phyloP scores from a whole-genome alignment of 75 land plant species.

The Pinus taeda region DNA sequence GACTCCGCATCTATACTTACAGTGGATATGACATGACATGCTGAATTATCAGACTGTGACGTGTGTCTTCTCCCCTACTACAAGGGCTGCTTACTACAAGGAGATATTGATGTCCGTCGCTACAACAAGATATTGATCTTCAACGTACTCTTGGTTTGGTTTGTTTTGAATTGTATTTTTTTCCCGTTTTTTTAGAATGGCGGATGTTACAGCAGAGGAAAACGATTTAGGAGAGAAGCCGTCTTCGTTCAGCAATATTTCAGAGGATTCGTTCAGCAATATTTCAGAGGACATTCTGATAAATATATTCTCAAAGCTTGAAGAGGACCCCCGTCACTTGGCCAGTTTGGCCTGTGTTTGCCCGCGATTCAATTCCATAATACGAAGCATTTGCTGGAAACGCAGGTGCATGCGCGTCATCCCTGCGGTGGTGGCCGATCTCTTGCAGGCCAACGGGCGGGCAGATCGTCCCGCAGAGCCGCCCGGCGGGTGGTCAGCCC shows the following conservation, averaged over 20 bases:
- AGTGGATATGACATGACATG: too few species aligned
- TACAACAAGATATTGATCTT: too few species aligned
- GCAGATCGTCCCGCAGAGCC: slow-evolving; percentile 25
- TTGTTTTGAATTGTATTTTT: too few species aligned
- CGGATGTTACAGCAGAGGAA: neutral
- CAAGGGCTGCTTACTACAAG: too few species aligned
- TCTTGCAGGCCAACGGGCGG: slow-evolving; percentile 26
- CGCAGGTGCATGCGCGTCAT: slow-evolving; percentile 36
- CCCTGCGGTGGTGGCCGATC: slow-evolving; percentile 61
- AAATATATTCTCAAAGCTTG: slow-evolving; percentile 62
- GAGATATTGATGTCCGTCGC: too few species aligned
- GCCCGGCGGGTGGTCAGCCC: slow-evolving; percentile 63
- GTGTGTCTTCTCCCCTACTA: too few species aligned
- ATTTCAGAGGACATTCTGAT: slow-evolving; percentile 78
- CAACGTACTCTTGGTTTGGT: too few species aligned
- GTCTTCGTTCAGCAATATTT: slow-evolving; percentile 35
- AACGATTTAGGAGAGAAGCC: neutral
- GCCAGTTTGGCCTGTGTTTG: slow-evolving; percentile 74
- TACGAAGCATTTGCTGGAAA: slow-evolving; percentile 56
- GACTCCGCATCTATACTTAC: too few species aligned
- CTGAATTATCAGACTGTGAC: too few species aligned
- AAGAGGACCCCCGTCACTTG: slow-evolving; percentile 70
- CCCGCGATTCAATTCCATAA: slow-evolving; percentile 49
- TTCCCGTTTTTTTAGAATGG: too few species aligned
- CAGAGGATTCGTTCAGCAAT: slow-evolving; percentile 60